Percentiles rank a stretch among this genome's conserved stretches.
Conservation (phyloP, 2,329 filamentous ascomycete genomes). For the Penicillium sp. region DNA sequence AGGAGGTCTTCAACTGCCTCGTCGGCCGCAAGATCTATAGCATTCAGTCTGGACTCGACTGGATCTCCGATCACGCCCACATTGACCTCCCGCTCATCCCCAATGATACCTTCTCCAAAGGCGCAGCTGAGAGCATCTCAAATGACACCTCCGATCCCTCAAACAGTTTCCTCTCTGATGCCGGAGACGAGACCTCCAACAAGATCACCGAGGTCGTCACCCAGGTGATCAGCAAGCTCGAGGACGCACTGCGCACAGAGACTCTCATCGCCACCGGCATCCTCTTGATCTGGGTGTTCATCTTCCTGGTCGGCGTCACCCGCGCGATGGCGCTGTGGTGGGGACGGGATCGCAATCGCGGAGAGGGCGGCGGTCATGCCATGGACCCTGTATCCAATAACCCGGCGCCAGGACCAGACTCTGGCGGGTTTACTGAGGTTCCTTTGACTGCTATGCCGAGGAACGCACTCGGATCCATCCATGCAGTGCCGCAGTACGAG, state of each 20-base stretch:
- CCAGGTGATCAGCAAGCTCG: slow-evolving; percentile 65
- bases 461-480: slow-evolving; percentile 10
- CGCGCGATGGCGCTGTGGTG: slow-evolving; percentile 63
- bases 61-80: slow-evolving; percentile 84
- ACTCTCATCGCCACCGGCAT: slow-evolving; percentile 74
- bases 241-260: slow-evolving; percentile 68
- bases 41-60: slow-evolving; percentile 85
- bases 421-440: slow-evolving; percentile 37
- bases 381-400: slow-evolving; percentile 12
- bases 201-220: slow-evolving; percentile 75
- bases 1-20: slow-evolving; percentile 80
- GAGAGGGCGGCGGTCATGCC: slow-evolving; percentile 54
- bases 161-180: slow-evolving; percentile 72
- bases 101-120: slow-evolving; percentile 78
- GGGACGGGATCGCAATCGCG: slow-evolving; percentile 58
- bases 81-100: slow-evolving; percentile 74
- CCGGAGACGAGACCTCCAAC: slow-evolving; percentile 70
- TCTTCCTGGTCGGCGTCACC: slow-evolving; percentile 70
- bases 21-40: slow-evolving; percentile 80
- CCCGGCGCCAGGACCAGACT: slow-evolving; percentile 13
- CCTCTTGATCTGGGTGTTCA: slow-evolving; percentile 71
- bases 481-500: slow-evolving; percentile 29
- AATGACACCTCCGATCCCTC: slow-evolving; percentile 53
- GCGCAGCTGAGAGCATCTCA: slow-evolving; percentile 60
- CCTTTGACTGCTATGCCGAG: slow-evolving; percentile 35